Percentiles rank a stretch among this genome's conserved stretches.
Conservation (phyloP, 352 stramenopile genomes). For the Globisporangium nodosum region DNA sequence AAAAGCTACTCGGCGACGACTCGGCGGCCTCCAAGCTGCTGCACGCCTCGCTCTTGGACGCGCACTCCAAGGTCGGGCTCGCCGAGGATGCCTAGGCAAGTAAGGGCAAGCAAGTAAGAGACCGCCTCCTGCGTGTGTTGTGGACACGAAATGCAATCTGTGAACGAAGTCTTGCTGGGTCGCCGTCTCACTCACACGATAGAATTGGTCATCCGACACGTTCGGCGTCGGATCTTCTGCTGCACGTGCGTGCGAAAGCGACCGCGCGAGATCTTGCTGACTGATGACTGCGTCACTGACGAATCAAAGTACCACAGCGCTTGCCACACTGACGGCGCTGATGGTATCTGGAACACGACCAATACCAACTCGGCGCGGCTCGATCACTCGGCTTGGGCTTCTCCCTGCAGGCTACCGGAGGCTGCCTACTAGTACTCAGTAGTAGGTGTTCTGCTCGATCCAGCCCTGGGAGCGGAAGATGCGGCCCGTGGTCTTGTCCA, state of each 20-base stretch:
- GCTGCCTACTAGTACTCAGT: conserved; percentile 26
- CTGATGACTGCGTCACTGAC: too few relatives aligned
- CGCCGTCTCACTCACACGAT: too few relatives aligned
- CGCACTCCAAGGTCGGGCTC: conserved; percentile 7
- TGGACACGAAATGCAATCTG: background rate
- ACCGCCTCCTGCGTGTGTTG: background rate
- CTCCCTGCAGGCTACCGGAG: too few relatives aligned
- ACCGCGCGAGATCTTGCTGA: too few relatives aligned
- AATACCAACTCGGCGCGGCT: too few relatives aligned
- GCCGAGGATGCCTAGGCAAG: background rate
- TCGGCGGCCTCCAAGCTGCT: conserved; percentile 8
- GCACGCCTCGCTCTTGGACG: conserved; percentile 7
- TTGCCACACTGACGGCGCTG: background rate
- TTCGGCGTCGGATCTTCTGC: background rate
- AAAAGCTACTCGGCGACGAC: conserved; percentile 13
- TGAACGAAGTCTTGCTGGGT: background rate
- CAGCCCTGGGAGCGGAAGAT: conserved; percentile 54
- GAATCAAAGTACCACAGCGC: background rate
- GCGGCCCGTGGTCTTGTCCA: conserved; percentile 49
- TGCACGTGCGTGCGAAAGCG: too few relatives aligned
- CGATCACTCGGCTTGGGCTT: too few relatives aligned
- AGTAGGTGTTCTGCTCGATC: conserved; percentile 81
- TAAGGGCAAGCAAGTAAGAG: background rate
- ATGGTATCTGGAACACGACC: too few relatives aligned
- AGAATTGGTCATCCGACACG: too few relatives aligned